phyloP scores from a whole-genome alignment of 345 rosid species.

The Erodium maritimum region DNA sequence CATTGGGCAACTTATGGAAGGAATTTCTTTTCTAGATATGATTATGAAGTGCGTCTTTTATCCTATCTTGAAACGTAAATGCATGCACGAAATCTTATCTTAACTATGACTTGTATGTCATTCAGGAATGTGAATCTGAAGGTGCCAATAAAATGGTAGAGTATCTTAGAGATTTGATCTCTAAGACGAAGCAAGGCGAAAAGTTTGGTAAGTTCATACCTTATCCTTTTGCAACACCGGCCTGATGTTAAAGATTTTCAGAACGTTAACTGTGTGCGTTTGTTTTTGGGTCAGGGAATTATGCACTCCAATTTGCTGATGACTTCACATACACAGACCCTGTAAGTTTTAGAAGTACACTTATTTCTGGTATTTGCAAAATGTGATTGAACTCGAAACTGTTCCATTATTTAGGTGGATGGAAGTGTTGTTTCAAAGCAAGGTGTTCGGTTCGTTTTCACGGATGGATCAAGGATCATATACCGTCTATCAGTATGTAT shows the following conservation, averaged over 20 bases:
- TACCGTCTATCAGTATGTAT: conserved; percentile 70
- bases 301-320: conserved; percentile 65
- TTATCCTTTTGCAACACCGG: conserved; percentile 1
- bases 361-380: neutral
- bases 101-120: neutral
- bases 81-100: neutral
- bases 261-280: neutral
- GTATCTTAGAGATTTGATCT: conserved; percentile 57
- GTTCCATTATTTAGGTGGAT: conserved; percentile 45
- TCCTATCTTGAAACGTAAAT: too few relatives aligned
- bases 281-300: conserved; percentile 34
- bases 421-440: conserved; percentile 89
- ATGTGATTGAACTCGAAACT: neutral
- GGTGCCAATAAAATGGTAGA: conserved; percentile 83
- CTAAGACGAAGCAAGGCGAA: conserved; percentile 61
- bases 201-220: conserved; percentile 45
- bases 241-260: neutral
- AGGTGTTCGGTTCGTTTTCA: conserved; percentile 85
- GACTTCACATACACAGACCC: conserved; percentile 90
- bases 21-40: conserved; percentile 87
- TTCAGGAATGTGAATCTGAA: conserved; percentile 85
- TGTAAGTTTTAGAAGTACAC: conserved; percentile 30
- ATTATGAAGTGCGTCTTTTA: conserved; percentile 52
- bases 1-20: conserved; percentile 95
- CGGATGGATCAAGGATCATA: conserved; percentile 84